These are phyloP conservation scores for Boechera stricta DNA, from an alignment of 345 rosid genomes.

Conservation along the genomic window DNA sequence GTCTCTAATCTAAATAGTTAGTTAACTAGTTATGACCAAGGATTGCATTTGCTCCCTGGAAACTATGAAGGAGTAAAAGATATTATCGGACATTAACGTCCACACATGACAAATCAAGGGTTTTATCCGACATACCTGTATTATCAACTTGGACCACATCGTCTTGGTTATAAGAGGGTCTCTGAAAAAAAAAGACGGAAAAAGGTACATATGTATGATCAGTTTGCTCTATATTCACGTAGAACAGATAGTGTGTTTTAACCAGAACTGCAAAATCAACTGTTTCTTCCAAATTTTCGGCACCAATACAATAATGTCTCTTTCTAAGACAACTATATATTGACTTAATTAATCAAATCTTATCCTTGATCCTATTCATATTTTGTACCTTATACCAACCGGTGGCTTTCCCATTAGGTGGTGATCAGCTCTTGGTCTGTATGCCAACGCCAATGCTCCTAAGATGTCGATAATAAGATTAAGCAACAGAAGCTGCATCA, in stretches of 20 bases:
- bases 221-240: neutral
- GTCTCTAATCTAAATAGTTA: neutral
- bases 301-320: neutral
- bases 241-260: neutral
- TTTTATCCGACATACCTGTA: slow-evolving; percentile 58
- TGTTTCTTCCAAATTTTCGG: neutral
- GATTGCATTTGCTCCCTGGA: neutral
- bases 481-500: slow-evolving; percentile 74
- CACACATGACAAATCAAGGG: neutral
- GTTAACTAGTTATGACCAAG: neutral
- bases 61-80: neutral
- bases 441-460: slow-evolving; percentile 92
- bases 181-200: slow-evolving; percentile 45
- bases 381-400: slow-evolving; percentile 75
- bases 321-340: neutral
- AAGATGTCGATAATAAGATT: slow-evolving; percentile 88
- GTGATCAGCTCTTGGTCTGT: slow-evolving; percentile 72
- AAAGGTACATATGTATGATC: neutral
- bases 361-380: neutral
- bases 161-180: slow-evolving; percentile 80
- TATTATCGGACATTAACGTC: neutral
- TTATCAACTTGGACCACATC: slow-evolving; percentile 80
- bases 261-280: neutral
- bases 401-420: slow-evolving; percentile 77
- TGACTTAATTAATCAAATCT: neutral